phyloP scores from a whole-genome alignment of 2,329 filamentous ascomycete genomes.

The Epichloe coenophiala region DNA sequence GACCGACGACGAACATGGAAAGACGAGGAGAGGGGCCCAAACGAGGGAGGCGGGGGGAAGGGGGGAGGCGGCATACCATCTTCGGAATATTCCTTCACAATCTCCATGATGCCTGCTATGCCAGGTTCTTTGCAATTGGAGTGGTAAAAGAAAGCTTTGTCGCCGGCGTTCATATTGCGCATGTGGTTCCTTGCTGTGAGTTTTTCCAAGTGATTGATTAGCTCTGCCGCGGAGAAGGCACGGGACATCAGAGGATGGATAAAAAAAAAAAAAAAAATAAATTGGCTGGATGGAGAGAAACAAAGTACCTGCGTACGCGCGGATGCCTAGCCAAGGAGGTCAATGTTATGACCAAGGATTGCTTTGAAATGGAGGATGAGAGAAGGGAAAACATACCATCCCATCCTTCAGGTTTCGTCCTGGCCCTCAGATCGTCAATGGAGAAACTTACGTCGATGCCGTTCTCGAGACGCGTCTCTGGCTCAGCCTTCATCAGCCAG shows the following conservation, averaged over 20 bases:
- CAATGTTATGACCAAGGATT: not conserved
- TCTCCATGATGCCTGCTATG: conserved; percentile 78
- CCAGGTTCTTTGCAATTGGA: conserved; percentile 84
- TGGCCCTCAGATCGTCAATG: conserved; percentile 72
- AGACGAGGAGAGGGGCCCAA: not conserved
- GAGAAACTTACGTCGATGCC: conserved; percentile 85
- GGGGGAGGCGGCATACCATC: conserved; percentile 43
- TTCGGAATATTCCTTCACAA: conserved; percentile 69
- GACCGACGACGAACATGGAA: too few species aligned
- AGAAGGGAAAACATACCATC: conserved; percentile 47
- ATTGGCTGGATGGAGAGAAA: too few species aligned
- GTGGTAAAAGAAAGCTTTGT: conserved; percentile 94
- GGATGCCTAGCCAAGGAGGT: conserved; percentile 24
- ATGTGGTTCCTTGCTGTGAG: conserved; percentile 71
- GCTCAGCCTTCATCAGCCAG: conserved; percentile 82
- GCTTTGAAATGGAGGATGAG: not conserved
- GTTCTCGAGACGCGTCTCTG: conserved; percentile 73
- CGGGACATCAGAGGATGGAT: too few species aligned
- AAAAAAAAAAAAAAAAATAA: too few species aligned
- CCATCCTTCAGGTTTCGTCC: conserved; percentile 73
- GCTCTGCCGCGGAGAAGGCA: not conserved
- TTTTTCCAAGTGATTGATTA: not conserved
- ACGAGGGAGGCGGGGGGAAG: too few species aligned
- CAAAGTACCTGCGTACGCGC: conserved; percentile 32
- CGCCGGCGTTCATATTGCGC: conserved; percentile 78